phyloP scores from a whole-genome alignment of 2,329 filamentous ascomycete species.

The Scleromitrula shiraiana region DNA sequence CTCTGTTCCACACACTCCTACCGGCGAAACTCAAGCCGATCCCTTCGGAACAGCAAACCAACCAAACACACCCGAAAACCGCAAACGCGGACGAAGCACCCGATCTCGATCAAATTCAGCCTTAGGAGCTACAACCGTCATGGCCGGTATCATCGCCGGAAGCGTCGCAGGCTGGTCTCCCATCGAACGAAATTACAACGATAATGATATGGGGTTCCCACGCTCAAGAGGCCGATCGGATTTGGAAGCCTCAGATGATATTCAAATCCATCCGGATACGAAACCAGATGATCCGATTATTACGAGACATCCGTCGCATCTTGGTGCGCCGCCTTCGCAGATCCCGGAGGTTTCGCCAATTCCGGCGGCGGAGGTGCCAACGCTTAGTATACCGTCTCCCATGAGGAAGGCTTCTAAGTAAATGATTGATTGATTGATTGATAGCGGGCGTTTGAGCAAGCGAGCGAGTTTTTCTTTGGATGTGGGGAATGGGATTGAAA shows the following conservation, averaged over 20 bases:
- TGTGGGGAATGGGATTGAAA: too few relatives aligned
- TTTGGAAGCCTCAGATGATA: slow-evolving; percentile 34
- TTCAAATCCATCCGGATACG: slow-evolving; percentile 42
- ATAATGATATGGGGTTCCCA: slow-evolving; percentile 26
- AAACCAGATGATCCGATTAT: slow-evolving; percentile 39
- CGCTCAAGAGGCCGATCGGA: slow-evolving; percentile 28
- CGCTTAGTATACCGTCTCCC: slow-evolving; percentile 1
- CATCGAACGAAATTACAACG: slow-evolving; percentile 46
- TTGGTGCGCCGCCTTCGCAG: slow-evolving; percentile 25
- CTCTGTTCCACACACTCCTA: slow-evolving; percentile 58
- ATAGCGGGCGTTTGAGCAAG: too few relatives aligned
- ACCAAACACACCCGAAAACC: slow-evolving; percentile 51
- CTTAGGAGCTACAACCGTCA: slow-evolving; percentile 66
- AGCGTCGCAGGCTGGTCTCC: slow-evolving; percentile 73
- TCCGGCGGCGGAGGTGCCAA: slow-evolving; percentile 6
- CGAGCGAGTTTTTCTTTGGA: too few relatives aligned
- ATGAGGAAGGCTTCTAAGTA: background rate
- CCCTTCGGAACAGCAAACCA: slow-evolving; percentile 35
- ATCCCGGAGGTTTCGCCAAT: slow-evolving; percentile 18
- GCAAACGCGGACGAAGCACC: slow-evolving; percentile 59
- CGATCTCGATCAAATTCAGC: slow-evolving; percentile 59
- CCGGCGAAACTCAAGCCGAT: slow-evolving; percentile 40
- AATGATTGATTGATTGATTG: background rate
- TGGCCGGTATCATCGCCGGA: slow-evolving; percentile 76
- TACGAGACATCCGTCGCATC: slow-evolving; percentile 32